Conservation (phyloP, 441 rosid genomes). For the Bocquillonia castaneifolia region DNA sequence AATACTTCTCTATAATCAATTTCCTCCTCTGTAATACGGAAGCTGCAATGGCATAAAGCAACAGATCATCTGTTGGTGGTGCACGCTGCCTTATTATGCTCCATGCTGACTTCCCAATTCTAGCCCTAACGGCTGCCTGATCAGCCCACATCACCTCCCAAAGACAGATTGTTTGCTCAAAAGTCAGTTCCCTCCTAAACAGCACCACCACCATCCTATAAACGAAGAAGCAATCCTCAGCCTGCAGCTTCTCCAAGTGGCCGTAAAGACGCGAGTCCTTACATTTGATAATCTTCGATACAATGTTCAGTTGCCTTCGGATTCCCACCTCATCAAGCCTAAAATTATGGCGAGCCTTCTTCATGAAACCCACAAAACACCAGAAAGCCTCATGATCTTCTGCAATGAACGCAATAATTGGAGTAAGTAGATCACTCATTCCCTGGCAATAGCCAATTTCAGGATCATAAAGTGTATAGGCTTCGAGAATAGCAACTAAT, state of each 20-base stretch:
- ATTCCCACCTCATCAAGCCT: constrained; percentile 94
- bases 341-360: constrained; percentile 90
- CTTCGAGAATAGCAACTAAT: constrained; percentile 81
- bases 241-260: constrained; percentile 87
- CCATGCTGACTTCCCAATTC: constrained; percentile 80
- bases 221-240: constrained; percentile 92
- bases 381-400: constrained; percentile 94
- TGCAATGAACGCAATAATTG: constrained; percentile 62
- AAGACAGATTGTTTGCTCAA: constrained; percentile 75
- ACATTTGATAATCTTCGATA: constrained; percentile 74
- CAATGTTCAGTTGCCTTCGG: constrained; percentile 72
- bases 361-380: constrained; percentile 95
- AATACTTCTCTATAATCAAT: constrained; percentile 71
- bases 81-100: constrained; percentile 71
- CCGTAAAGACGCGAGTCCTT: constrained; percentile 82
- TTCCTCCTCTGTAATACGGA: constrained; percentile 87
- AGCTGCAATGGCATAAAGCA: constrained; percentile 87
- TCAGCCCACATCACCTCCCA: constrained; percentile 99
- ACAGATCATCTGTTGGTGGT: constrained; percentile 79
- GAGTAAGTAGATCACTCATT: constrained; percentile 89
- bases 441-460: constrained; percentile 97
- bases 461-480: constrained; percentile 77
- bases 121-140: constrained; percentile 85
- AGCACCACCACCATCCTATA: constrained; percentile 92
- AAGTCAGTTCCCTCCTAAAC: constrained; percentile 80